Percentiles rank a stretch among this genome's conserved stretches.
Conservation (phyloP, 1,284 basidiomycete species). For the Ceratobasidium sp. region DNA sequence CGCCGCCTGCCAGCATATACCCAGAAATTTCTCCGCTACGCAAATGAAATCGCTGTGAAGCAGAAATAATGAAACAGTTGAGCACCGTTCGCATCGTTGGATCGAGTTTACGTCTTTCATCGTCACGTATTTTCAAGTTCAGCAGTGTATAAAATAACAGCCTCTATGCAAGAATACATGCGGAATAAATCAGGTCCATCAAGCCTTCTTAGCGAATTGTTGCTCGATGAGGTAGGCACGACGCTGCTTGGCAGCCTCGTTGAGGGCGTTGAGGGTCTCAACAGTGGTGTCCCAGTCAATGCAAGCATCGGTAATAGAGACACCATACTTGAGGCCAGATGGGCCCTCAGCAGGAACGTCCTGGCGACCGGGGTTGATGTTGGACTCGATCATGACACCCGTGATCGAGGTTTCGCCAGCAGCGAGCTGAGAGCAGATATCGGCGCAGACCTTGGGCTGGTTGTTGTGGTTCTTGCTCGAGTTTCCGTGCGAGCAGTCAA, state of each 20-base stretch:
- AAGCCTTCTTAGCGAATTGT: conserved; percentile 36
- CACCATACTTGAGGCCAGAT: conserved; percentile 83
- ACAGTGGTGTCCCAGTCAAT: conserved; percentile 91
- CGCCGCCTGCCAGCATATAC: conserved; percentile 14
- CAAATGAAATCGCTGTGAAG: neutral
- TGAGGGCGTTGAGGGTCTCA: conserved; percentile 77
- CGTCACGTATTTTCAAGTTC: too few relatives aligned
- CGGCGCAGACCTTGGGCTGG: conserved; percentile 62
- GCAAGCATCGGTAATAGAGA: conserved; percentile 89
- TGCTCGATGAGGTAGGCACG: conserved; percentile 54
- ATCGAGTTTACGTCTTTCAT: neutral
- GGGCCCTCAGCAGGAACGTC: conserved; percentile 84
- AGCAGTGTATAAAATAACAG: conserved; percentile 9
- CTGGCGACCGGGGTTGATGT: conserved; percentile 81
- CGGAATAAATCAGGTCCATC: conserved; percentile 13
- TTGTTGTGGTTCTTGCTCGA: conserved; percentile 67
- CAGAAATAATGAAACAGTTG: neutral
- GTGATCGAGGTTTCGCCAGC: conserved; percentile 84
- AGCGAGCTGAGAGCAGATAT: conserved; percentile 64
- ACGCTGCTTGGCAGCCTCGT: conserved; percentile 59
- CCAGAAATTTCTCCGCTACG: neutral
- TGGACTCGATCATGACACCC: conserved; percentile 98
- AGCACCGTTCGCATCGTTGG: neutral
- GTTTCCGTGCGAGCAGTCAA: conserved; percentile 90
- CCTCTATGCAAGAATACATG: conserved; percentile 24